A percentile compares a stretch with the other conserved stretches of the same genome.
Conservation (phyloP, 31 red algal genomes). For the Endocladia muricata region DNA sequence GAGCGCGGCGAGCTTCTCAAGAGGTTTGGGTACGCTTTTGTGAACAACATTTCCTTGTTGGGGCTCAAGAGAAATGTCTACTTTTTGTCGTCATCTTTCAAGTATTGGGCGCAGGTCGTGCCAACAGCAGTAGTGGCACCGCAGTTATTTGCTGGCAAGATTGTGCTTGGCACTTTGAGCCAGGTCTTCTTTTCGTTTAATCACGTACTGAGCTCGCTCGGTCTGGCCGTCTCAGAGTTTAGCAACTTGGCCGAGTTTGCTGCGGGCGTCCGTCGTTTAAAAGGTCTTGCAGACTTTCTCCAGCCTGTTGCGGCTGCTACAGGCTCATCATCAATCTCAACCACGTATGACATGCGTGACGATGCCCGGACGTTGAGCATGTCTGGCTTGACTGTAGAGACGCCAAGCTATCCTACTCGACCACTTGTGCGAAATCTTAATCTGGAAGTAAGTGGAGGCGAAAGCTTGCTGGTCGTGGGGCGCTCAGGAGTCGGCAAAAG, state of each 20-base stretch:
- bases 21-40: slow-evolving; percentile 42
- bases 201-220: slow-evolving; percentile 78
- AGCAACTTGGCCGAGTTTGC: slow-evolving; percentile 76
- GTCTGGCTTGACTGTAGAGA: slow-evolving; percentile 37
- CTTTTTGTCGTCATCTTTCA: slow-evolving; percentile 64
- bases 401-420: slow-evolving; percentile 28
- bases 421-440: slow-evolving; percentile 53
- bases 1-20: slow-evolving; percentile 46
- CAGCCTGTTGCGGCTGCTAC: neutral
- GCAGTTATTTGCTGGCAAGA: slow-evolving; percentile 82
- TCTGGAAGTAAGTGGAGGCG: slow-evolving; percentile 23
- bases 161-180: slow-evolving; percentile 73
- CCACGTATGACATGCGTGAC: neutral
- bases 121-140: slow-evolving; percentile 73
- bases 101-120: slow-evolving; percentile 79
- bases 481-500: slow-evolving; percentile 88
- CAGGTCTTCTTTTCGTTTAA: slow-evolving; percentile 84
- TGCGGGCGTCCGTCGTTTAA: slow-evolving; percentile 68
- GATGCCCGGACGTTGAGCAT: neutral
- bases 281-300: slow-evolving; percentile 52
- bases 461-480: slow-evolving; percentile 68
- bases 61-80: slow-evolving; percentile 57
- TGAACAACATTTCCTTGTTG: slow-evolving; percentile 64
- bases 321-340: neutral
- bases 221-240: slow-evolving; percentile 82